Conservation (phyloP, 129 eudicot species). For the Escallonia herrerae region DNA sequence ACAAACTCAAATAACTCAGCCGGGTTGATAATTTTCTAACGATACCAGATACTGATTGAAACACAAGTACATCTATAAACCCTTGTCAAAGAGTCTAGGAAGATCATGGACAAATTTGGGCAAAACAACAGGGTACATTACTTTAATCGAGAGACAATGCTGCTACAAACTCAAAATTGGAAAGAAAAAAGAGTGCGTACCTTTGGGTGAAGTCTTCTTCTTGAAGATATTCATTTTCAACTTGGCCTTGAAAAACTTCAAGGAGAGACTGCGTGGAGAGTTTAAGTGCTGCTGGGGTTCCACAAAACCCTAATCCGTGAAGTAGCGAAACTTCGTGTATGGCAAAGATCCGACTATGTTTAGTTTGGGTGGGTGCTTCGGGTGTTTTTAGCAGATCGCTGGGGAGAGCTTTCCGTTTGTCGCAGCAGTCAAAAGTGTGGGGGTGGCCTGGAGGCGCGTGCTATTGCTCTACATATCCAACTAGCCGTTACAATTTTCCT, state of each 20-base stretch:
- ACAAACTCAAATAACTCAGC: not conserved
- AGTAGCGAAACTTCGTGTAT: not conserved
- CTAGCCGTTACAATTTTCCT: slow-evolving; percentile 40
- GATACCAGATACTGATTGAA: not conserved
- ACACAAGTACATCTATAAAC: not conserved
- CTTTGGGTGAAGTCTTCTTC: slow-evolving; percentile 93
- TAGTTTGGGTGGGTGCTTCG: too few relatives aligned
- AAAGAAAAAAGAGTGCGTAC: slow-evolving; percentile 11
- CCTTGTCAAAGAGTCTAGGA: not conserved
- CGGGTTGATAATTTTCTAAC: not conserved
- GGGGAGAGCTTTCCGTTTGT: not conserved
- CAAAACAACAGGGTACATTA: not conserved
- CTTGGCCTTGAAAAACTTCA: too few relatives aligned
- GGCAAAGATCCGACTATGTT: too few relatives aligned
- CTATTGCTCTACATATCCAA: slow-evolving; percentile 16
- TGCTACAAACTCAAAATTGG: not conserved
- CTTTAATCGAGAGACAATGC: not conserved
- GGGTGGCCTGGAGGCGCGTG: slow-evolving; percentile 24
- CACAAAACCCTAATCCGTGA: not conserved
- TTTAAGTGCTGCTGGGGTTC: not conserved
- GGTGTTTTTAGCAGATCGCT: not conserved
- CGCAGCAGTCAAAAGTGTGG: not conserved
- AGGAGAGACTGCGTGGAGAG: slow-evolving; percentile 12
- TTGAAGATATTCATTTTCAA: slow-evolving; percentile 61
- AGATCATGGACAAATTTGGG: not conserved